Conservation (phyloP, 139 green algal genomes). For the Nannochloris sp. region DNA sequence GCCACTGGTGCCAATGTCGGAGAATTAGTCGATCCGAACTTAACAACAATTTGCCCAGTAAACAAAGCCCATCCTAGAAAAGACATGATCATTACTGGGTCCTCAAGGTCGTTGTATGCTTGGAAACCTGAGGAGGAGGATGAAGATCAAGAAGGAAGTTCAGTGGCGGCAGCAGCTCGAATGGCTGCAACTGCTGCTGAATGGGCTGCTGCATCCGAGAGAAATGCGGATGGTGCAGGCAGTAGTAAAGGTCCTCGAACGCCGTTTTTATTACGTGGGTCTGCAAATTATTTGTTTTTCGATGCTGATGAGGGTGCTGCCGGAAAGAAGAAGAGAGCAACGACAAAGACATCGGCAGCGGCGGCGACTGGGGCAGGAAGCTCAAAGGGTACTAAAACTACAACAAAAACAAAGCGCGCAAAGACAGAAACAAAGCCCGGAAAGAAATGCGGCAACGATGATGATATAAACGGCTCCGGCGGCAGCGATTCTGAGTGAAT, state of each 20-base stretch:
- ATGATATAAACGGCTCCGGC: too few species aligned
- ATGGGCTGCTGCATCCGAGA: neutral
- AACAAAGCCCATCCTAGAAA: slow-evolving; percentile 73
- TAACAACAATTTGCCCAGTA: slow-evolving; percentile 78
- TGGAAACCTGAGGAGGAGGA: slow-evolving; percentile 19
- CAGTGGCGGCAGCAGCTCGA: neutral
- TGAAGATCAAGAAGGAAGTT: neutral
- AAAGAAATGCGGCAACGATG: too few species aligned
- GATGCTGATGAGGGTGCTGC: neutral
- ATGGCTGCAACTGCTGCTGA: too few species aligned
- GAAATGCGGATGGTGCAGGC: too few species aligned
- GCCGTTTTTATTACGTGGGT: neutral
- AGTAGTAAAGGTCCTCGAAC: neutral
- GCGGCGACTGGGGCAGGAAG: neutral
- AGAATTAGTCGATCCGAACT: slow-evolving; percentile 63
- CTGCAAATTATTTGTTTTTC: neutral
- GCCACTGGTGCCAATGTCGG: slow-evolving; percentile 47
- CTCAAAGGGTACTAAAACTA: too few species aligned
- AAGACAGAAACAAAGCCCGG: too few species aligned
- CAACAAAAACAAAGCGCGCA: too few species aligned
- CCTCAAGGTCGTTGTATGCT: slow-evolving; percentile 33
- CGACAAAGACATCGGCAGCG: neutral
- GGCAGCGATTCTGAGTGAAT: too few species aligned
- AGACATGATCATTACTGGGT: slow-evolving; percentile 53
- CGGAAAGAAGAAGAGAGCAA: too few species aligned